Percentiles rank a stretch among this genome's conserved stretches.
Evolutionary conservation across 1,139 yeast genomes (phyloP).

Genomic region (Lodderomyces metapsilosis): DNA sequence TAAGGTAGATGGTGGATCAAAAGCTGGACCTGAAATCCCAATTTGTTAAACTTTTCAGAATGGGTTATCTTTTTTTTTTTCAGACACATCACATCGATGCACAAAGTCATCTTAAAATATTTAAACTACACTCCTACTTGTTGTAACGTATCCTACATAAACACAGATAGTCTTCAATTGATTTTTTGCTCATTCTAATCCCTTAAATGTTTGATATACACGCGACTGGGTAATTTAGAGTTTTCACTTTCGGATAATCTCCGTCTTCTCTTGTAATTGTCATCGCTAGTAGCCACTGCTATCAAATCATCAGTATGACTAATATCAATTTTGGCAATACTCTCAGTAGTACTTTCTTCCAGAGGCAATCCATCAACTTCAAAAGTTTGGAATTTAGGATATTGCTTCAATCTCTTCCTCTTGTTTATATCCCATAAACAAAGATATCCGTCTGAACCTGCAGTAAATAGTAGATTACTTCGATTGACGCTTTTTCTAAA

Average conservation of each 20-base stretch:
- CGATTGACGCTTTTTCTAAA: slow-evolving; percentile 39
- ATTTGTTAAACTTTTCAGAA: no score
- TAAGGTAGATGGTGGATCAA: background rate
- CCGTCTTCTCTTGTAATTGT: slow-evolving; percentile 39
- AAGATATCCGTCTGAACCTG: slow-evolving; percentile 76
- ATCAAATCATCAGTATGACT: slow-evolving; percentile 31
- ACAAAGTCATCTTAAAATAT: no score
- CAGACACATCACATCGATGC: no score
- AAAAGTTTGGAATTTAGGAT: slow-evolving; percentile 38
- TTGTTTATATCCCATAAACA: slow-evolving; percentile 75
- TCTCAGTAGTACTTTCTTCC: slow-evolving; percentile 15
- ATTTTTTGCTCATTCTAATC: background rate
- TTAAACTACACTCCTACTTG: no score
- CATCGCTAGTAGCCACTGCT: slow-evolving; percentile 67
- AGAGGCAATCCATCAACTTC: slow-evolving; percentile 14
- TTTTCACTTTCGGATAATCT: slow-evolving; percentile 15
- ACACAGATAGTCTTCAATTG: background rate
- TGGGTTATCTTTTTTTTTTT: no score
- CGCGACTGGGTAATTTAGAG: slow-evolving; percentile 12
- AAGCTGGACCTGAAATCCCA: background rate
- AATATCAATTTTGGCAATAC: slow-evolving; percentile 52
- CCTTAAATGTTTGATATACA: slow-evolving; percentile 11
- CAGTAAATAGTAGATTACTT: slow-evolving; percentile 51
- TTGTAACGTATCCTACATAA: no score
- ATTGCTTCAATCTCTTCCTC: slow-evolving; percentile 60